Evolutionary conservation across 2,329 filamentous ascomycete species (phyloP).

Genomic region (Venturia oleaginea): DNA sequence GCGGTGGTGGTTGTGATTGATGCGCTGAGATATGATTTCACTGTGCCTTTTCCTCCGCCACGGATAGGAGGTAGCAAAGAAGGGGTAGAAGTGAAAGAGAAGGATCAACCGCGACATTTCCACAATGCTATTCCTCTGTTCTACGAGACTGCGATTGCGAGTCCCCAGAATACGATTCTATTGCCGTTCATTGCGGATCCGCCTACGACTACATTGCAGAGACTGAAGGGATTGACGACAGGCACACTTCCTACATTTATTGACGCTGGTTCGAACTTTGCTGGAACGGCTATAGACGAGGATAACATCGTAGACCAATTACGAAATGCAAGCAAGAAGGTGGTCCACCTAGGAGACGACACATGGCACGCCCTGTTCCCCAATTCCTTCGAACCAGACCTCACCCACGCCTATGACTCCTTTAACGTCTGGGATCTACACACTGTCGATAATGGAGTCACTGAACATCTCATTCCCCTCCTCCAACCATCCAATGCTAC

Average conservation of each 20-base stretch:
- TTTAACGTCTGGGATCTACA: constrained; percentile 98
- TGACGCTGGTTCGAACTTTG: constrained; percentile 90
- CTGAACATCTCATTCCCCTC: constrained; percentile 80
- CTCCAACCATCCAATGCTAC: constrained; percentile 54
- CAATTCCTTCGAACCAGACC: constrained; percentile 78
- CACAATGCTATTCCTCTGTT: constrained; percentile 84
- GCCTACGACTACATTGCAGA: constrained; percentile 84
- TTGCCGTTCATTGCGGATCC: constrained; percentile 95
- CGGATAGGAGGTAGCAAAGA: neutral
- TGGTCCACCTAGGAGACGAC: constrained; percentile 95
- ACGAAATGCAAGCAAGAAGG: constrained; percentile 56
- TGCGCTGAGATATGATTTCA: constrained; percentile 93
- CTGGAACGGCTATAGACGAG: constrained; percentile 89
- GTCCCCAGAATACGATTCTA: constrained; percentile 76
- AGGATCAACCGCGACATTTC: constrained; percentile 52
- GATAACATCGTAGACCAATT: constrained; percentile 66
- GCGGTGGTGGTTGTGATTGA: constrained; percentile 87
- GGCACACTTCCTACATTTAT: constrained; percentile 92
- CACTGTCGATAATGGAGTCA: constrained; percentile 92
- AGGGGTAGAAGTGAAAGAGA: constrained; percentile 29
- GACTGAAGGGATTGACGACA: constrained; percentile 88
- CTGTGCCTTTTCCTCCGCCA: constrained; percentile 59
- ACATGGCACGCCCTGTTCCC: constrained; percentile 94
- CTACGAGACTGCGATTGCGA: constrained; percentile 67
- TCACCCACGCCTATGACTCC: constrained; percentile 86